phyloP scores from a whole-genome alignment of 2,329 filamentous ascomycete species.

The Iodosphaeria phyllophila region DNA sequence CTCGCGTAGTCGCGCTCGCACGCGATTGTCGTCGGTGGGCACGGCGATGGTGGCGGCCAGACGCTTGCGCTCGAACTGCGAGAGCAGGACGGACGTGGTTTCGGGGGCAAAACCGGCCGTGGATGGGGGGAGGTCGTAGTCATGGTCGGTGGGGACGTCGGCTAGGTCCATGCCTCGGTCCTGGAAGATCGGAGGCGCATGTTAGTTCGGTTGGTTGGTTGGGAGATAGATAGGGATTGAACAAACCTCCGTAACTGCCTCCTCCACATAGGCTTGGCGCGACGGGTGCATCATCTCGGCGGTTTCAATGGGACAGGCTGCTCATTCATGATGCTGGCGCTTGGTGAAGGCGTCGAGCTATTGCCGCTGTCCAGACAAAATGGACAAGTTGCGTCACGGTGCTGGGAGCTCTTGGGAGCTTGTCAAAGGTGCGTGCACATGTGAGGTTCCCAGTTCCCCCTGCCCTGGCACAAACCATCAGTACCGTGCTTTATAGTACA shows the following conservation, averaged over 20 bases:
- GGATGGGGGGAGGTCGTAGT: conserved; percentile 60
- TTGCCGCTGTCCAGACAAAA: too few species aligned
- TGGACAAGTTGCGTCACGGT: too few species aligned
- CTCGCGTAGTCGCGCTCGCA: conserved; percentile 63
- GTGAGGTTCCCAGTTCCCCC: too few species aligned
- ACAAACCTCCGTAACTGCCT: conserved; percentile 42
- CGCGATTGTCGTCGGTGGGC: conserved; percentile 79
- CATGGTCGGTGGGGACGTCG: conserved; percentile 47
- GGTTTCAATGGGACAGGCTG: too few species aligned
- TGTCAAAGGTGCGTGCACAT: too few species aligned
- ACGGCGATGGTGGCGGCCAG: conserved; percentile 78
- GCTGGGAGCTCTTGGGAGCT: too few species aligned
- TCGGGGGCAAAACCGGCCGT: conserved; percentile 53
- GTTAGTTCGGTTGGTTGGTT: conserved; percentile 6
- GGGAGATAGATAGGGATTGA: conserved; percentile 6
- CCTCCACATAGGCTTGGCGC: conserved; percentile 86
- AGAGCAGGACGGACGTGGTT: conserved; percentile 68
- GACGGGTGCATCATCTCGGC: conserved; percentile 61
- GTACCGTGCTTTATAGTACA: too few species aligned
- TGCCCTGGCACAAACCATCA: too few species aligned
- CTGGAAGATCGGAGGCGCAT: conserved; percentile 15
- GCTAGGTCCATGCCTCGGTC: conserved; percentile 14
- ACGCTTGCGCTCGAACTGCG: conserved; percentile 81
- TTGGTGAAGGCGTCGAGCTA: too few species aligned
- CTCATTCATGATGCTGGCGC: too few species aligned